phyloP scores from a whole-genome alignment of 768 basidiomycete genomes.

The Amanita pallidorosea region DNA sequence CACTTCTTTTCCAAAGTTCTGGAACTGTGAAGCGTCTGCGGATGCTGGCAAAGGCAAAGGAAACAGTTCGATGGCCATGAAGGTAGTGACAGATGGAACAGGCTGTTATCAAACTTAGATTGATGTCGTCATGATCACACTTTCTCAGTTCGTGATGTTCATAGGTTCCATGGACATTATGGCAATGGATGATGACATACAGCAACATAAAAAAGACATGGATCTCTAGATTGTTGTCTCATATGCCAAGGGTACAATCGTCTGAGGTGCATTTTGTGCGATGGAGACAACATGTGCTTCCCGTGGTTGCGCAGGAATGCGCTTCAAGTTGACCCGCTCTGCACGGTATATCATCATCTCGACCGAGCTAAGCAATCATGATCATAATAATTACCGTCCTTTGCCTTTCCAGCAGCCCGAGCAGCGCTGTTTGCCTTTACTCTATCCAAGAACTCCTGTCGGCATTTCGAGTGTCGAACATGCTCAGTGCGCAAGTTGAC shows the following conservation, averaged over 20 bases:
- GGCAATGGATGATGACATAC: slow-evolving; percentile 15
- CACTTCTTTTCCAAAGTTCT: slow-evolving; percentile 68
- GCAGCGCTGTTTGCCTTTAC: slow-evolving; percentile 86
- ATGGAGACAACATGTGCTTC: slow-evolving; percentile 66
- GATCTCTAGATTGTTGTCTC: slow-evolving; percentile 86
- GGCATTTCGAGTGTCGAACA: slow-evolving; percentile 91
- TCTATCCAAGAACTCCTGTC: slow-evolving; percentile 94
- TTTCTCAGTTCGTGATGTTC: slow-evolving; percentile 7
- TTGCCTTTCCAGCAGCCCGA: slow-evolving; percentile 80
- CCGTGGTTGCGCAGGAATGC: slow-evolving; percentile 76
- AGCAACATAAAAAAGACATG: slow-evolving; percentile 8
- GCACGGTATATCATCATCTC: slow-evolving; percentile 6
- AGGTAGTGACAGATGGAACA: background rate
- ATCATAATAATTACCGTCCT: slow-evolving; percentile 62
- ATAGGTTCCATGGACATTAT: slow-evolving; percentile 18
- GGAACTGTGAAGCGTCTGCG: slow-evolving; percentile 56
- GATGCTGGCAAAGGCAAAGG: slow-evolving; percentile 66
- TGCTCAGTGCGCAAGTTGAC: slow-evolving; percentile 98
- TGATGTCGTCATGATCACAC: background rate
- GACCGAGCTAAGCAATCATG: background rate
- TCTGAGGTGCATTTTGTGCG: slow-evolving; percentile 75
- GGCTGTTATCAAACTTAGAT: background rate
- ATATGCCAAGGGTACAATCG: slow-evolving; percentile 87
- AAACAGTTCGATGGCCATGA: slow-evolving; percentile 57
- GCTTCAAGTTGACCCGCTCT: slow-evolving; percentile 82